Percentiles rank a stretch among this genome's conserved stretches.
phyloP scores from a whole-genome alignment of 805 yeast genomes.

The Schizosaccharomyces cryophilus region DNA sequence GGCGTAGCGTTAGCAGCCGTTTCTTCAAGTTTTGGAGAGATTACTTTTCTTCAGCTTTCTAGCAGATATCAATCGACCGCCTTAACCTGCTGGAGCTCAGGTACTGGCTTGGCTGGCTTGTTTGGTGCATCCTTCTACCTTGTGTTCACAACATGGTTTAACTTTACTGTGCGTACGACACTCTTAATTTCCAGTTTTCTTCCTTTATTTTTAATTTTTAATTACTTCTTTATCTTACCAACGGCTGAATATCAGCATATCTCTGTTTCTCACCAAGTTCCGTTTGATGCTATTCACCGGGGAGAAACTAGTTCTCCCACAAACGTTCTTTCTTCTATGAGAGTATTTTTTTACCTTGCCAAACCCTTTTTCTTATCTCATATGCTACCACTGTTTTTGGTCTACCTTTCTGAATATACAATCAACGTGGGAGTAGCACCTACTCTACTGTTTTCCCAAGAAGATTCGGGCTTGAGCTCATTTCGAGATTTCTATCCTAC shows the following conservation, averaged over 20 bases:
- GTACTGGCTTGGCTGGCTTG: conserved; percentile 91
- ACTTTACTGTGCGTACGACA: conserved; percentile 27
- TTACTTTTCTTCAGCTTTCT: conserved; percentile 67
- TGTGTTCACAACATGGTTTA: conserved; percentile 44
- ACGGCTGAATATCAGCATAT: not conserved
- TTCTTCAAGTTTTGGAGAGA: conserved; percentile 77
- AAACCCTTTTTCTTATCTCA: conserved; percentile 19
- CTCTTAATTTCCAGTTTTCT: conserved; percentile 23
- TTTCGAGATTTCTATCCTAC: conserved; percentile 1
- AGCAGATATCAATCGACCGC: conserved; percentile 37
- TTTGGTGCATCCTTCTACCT: conserved; percentile 46
- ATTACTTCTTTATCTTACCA: conserved; percentile 14
- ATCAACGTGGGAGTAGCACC: conserved; percentile 60
- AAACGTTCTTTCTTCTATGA: not conserved
- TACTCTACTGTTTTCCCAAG: conserved; percentile 3
- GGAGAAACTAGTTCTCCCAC: not conserved
- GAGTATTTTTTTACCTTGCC: conserved; percentile 10
- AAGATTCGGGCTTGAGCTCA: not conserved
- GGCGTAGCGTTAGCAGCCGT: conserved; percentile 63
- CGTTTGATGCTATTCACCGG: not conserved
- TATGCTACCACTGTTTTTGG: conserved; percentile 65
- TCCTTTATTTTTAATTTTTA: conserved; percentile 14
- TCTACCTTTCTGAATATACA: conserved; percentile 63
- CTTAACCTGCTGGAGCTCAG: conserved; percentile 69
- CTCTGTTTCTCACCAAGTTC: not conserved